Evolutionary conservation across 306 rosid genomes (phyloP).

Genomic region (Psophocarpus tetragonolobus): DNA sequence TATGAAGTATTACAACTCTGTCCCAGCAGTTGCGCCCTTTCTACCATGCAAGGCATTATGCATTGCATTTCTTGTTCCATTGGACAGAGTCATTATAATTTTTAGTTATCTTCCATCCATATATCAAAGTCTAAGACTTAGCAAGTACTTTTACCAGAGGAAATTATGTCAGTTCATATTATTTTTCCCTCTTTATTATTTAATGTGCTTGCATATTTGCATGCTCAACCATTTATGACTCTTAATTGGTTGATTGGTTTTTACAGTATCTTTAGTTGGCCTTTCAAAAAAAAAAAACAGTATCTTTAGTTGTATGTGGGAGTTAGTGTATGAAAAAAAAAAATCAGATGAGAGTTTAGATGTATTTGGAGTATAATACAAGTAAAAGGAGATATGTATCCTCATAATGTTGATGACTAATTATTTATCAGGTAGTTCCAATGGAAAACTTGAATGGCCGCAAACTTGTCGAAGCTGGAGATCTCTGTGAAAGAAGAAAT

Average conservation of each 20-base stretch:
- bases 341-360: neutral
- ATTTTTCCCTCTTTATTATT: neutral
- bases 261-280: neutral
- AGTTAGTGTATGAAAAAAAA: neutral
- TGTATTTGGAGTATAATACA: neutral
- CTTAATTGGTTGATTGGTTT: neutral
- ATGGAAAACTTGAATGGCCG: slow-evolving; percentile 96
- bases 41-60: neutral
- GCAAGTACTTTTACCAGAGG: neutral
- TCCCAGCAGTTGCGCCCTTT: neutral
- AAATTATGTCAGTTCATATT: neutral
- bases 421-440: slow-evolving; percentile 75
- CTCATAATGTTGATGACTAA: slow-evolving; percentile 34
- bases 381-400: slow-evolving; percentile 22
- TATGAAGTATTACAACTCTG: neutral
- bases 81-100: neutral
- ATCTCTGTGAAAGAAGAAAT: slow-evolving; percentile 95
- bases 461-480: slow-evolving; percentile 84
- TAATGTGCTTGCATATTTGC: neutral
- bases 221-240: slow-evolving; percentile 8
- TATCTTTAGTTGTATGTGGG: neutral
- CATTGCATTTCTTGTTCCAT: neutral
- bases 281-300: neutral
- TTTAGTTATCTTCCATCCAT: slow-evolving; percentile 19
- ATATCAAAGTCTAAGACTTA: neutral